Percentiles rank a stretch among this genome's conserved stretches.
phyloP scores from a whole-genome alignment of 306 rosid species.

The Chamaecrista fasciculata region DNA sequence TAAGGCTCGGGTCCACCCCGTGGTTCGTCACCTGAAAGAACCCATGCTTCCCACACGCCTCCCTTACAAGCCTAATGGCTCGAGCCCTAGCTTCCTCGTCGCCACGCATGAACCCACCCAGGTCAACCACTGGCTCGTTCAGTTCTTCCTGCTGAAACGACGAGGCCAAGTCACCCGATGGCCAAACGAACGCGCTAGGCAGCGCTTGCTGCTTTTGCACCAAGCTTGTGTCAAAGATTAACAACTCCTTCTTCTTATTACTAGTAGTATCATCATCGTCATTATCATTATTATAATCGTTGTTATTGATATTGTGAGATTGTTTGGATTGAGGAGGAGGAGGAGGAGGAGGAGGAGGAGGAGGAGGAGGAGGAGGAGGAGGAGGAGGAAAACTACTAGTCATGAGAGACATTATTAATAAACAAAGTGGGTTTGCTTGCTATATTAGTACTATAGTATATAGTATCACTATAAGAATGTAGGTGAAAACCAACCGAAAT shows the following conservation, averaged over 20 bases:
- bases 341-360: not conserved
- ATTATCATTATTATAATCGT: too few species aligned
- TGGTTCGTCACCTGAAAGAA: conserved; percentile 70
- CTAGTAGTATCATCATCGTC: too few species aligned
- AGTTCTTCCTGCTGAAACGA: conserved; percentile 38
- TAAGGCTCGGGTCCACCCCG: conserved; percentile 45
- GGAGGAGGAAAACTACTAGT: not conserved
- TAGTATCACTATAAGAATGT: too few species aligned
- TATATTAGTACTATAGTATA: too few species aligned
- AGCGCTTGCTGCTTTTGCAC: conserved; percentile 38
- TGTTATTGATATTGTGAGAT: too few species aligned
- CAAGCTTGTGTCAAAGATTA: conserved; percentile 29
- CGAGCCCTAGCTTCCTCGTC: conserved; percentile 34
- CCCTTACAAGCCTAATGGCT: conserved; percentile 43
- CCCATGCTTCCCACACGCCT: conserved; percentile 60
- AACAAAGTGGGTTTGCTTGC: too few species aligned
- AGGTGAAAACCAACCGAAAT: too few species aligned
- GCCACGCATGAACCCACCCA: conserved; percentile 32
- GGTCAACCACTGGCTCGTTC: conserved; percentile 48
- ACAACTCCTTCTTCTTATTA: conserved; percentile 25
- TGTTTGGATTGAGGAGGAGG: not conserved
- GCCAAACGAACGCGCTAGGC: conserved; percentile 56
- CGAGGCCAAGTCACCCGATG: conserved; percentile 31
- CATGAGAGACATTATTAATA: too few species aligned
- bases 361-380: conserved; percentile 1